A percentile compares a stretch with the other conserved stretches of the same genome.
Conservation (phyloP, 257 asterid species). For the Nicotiana benthamiana region DNA sequence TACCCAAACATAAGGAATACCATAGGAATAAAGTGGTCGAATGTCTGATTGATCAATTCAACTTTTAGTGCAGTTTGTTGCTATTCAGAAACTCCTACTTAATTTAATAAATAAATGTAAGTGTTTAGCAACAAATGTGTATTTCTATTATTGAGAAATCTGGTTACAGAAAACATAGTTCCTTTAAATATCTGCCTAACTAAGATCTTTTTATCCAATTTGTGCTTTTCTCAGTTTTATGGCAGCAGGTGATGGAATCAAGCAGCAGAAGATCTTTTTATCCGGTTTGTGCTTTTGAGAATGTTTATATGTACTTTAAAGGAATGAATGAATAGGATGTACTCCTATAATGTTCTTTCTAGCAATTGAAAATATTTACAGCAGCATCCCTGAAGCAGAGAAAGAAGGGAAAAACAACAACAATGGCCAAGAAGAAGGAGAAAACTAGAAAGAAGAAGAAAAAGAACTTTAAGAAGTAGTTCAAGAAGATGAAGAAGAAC, state of each 20-base stretch:
- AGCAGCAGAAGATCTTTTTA: conserved; percentile 46
- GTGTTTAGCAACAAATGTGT: not conserved
- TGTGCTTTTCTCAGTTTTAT: conserved; percentile 44
- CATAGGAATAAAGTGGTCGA: not conserved
- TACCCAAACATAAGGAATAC: not conserved
- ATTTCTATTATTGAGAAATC: not conserved
- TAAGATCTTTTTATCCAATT: not conserved
- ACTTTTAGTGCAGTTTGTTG: not conserved
- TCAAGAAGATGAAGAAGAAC: too few relatives aligned
- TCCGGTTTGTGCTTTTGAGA: too few relatives aligned
- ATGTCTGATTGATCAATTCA: not conserved
- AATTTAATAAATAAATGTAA: not conserved
- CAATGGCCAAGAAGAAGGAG: too few relatives aligned
- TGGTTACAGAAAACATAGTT: too few relatives aligned
- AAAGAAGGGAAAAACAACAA: too few relatives aligned
- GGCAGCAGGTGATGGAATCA: conserved; percentile 83
- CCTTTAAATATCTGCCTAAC: not conserved
- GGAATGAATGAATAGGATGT: too few relatives aligned
- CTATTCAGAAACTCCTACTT: not conserved
- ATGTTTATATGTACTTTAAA: too few relatives aligned
- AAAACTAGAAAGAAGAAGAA: too few relatives aligned
- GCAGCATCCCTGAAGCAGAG: too few relatives aligned
- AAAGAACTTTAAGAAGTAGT: too few relatives aligned
- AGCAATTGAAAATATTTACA: too few relatives aligned
- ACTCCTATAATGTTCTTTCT: too few relatives aligned